phyloP scores from a whole-genome alignment of 2,329 filamentous ascomycete species.

The Venturia aucupariae region DNA sequence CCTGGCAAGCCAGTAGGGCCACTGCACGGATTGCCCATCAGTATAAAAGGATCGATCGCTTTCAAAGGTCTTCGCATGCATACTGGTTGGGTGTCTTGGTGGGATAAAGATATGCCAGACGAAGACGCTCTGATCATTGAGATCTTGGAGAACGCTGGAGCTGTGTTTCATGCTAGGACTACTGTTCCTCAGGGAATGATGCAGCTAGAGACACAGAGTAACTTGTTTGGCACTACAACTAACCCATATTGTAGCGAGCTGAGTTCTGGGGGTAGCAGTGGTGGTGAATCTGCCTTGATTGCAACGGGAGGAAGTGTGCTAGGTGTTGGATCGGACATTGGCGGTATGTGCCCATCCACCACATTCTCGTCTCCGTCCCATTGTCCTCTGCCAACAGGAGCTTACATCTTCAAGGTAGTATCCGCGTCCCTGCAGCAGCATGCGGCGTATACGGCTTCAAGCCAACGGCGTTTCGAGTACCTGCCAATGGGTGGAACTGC shows the following conservation, averaged over 20 bases:
- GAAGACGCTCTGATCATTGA: slow-evolving; percentile 41
- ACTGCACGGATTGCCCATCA: slow-evolving; percentile 44
- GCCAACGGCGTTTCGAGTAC: slow-evolving; percentile 37
- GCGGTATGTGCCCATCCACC: slow-evolving; percentile 27
- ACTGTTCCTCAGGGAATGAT: slow-evolving; percentile 47
- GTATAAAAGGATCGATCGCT: slow-evolving; percentile 43
- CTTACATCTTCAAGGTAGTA: slow-evolving; percentile 33
- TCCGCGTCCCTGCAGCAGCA: slow-evolving; percentile 39
- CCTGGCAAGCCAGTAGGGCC: slow-evolving; percentile 32
- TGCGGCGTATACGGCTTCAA: slow-evolving; percentile 37
- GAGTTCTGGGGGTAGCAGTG: slow-evolving; percentile 44
- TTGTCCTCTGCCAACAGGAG: too few relatives aligned
- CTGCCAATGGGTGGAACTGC: slow-evolving; percentile 28
- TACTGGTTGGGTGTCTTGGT: slow-evolving; percentile 41
- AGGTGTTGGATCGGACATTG: slow-evolving; percentile 46
- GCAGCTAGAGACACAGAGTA: slow-evolving; percentile 43
- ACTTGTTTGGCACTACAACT: slow-evolving; percentile 43
- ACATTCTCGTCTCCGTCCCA: slow-evolving; percentile 18
- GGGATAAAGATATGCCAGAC: slow-evolving; percentile 33
- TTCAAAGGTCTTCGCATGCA: slow-evolving; percentile 41
- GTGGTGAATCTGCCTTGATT: slow-evolving; percentile 48
- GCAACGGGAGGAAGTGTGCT: slow-evolving; percentile 43
- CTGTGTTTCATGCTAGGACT: slow-evolving; percentile 43
- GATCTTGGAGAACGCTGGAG: slow-evolving; percentile 39
- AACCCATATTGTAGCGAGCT: slow-evolving; percentile 45